These are phyloP conservation scores for Aurinia saxatilis DNA, from an alignment of 345 rosid species.

Conservation along the genomic window DNA sequence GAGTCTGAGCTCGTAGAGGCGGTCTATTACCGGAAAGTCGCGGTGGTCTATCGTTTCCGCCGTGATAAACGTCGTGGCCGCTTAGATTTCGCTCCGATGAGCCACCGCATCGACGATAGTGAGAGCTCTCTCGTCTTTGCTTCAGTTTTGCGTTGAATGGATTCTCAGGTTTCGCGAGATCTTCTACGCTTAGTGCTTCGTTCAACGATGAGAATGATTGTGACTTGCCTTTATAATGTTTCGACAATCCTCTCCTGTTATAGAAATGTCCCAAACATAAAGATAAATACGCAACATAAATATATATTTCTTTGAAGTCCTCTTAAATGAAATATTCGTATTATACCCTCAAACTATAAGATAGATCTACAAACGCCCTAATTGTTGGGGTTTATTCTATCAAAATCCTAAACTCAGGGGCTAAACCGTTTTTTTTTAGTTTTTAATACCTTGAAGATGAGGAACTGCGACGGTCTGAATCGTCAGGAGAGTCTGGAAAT, in stretches of 20 bases:
- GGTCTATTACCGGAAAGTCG: conserved; percentile 19
- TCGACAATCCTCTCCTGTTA: conserved; percentile 36
- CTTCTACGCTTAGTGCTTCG: conserved; percentile 22
- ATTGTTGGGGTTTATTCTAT: not conserved
- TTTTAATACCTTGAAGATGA: conserved; percentile 25
- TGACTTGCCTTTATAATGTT: conserved; percentile 38
- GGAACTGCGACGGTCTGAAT: conserved; percentile 20
- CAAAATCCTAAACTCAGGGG: not conserved
- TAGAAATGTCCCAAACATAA: not conserved
- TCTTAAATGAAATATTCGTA: not conserved
- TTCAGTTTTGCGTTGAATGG: conserved; percentile 33
- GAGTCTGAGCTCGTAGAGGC: conserved; percentile 24
- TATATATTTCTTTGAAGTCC: not conserved
- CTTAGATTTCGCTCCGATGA: conserved; percentile 15
- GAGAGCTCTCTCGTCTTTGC: conserved; percentile 20
- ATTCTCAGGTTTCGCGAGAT: conserved; percentile 35
- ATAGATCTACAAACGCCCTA: not conserved
- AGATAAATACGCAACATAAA: too few relatives aligned
- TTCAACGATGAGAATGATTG: conserved; percentile 34
- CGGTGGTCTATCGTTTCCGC: conserved; percentile 15
- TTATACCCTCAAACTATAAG: not conserved
- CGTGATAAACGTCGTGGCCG: conserved; percentile 5
- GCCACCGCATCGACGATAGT: conserved; percentile 22
- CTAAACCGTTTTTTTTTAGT: not conserved
- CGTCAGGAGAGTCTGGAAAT: conserved; percentile 27